These are phyloP conservation scores for Pyrenophora seminiperda DNA, from an alignment of 2,329 filamentous ascomycete genomes.

Conservation along the genomic window DNA sequence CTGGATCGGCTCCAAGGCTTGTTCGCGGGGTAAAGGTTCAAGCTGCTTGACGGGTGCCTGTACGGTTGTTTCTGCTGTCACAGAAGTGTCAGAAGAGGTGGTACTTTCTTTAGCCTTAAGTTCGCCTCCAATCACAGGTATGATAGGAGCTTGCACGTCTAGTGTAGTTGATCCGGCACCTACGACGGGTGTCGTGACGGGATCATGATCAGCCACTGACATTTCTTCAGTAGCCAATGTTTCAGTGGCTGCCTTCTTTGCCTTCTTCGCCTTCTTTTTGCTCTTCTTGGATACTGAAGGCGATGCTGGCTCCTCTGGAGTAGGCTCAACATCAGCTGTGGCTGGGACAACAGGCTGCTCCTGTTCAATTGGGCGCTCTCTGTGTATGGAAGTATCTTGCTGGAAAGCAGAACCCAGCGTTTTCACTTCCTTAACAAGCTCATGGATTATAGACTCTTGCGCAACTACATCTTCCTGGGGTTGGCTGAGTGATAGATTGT, in stretches of 20 bases:
- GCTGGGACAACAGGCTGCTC: conserved; percentile 17
- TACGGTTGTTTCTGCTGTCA: conserved; percentile 1
- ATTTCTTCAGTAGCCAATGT: conserved; percentile 19
- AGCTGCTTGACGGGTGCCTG: conserved; percentile 6
- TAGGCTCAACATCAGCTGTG: conserved; percentile 4
- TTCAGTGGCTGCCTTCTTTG: conserved; percentile 25
- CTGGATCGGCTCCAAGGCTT: neutral
- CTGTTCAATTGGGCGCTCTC: conserved; percentile 7
- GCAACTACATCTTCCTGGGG: neutral
- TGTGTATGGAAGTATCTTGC: neutral
- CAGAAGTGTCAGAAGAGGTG: neutral
- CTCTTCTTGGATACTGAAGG: conserved; percentile 28
- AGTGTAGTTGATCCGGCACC: neutral
- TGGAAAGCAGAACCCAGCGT: neutral
- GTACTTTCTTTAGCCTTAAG: conserved; percentile 7
- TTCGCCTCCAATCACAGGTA: neutral
- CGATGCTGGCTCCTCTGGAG: conserved; percentile 8
- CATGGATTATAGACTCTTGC: neutral
- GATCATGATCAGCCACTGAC: conserved; percentile 7
- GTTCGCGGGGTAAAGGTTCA: conserved; percentile 1
- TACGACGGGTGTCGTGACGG: neutral
- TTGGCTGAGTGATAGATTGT: neutral
- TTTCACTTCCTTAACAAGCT: neutral
- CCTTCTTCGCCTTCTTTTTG: conserved; percentile 39
- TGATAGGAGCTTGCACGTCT: neutral